phyloP scores from a whole-genome alignment of 192 early-diverging fungal genomes.

The Obelidium mucronatum region DNA sequence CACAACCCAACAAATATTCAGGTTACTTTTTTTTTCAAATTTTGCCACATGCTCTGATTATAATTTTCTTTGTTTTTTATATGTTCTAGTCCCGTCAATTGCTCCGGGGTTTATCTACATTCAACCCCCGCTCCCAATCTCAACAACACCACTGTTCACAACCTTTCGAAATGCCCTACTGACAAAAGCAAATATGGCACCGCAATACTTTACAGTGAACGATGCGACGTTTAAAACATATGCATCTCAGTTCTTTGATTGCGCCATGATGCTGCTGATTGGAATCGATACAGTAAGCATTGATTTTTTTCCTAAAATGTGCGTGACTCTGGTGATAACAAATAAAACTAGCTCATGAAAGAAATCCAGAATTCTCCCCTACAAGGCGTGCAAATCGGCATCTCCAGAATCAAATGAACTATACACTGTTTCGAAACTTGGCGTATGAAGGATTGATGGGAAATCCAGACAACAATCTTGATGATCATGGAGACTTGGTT shows the following conservation, averaged over 20 bases:
- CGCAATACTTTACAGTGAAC: neutral
- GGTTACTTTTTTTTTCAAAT: neutral
- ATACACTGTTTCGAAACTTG: conserved; percentile 11
- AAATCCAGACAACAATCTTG: no score
- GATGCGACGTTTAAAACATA: neutral
- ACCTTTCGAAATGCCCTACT: no score
- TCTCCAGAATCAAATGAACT: conserved; percentile 11
- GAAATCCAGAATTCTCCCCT: no score
- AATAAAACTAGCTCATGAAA: no score
- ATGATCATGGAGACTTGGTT: no score
- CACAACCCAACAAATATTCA: neutral
- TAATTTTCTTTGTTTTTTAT: neutral
- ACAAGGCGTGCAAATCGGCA: neutral
- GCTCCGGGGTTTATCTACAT: neutral
- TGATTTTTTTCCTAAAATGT: neutral
- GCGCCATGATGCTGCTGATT: conserved; percentile 6
- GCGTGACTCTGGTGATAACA: neutral
- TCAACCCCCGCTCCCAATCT: no score
- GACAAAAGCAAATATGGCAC: neutral
- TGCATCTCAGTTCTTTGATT: neutral
- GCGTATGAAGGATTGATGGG: neutral
- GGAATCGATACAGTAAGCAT: conserved; percentile 2
- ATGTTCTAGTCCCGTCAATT: neutral
- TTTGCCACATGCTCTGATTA: neutral
- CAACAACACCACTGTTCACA: no score